Evolutionary conservation across 2,329 filamentous ascomycete genomes (phyloP), one percentile per base, ranked within the genome.

Genomic region (Apiospora hydei): DNA sequence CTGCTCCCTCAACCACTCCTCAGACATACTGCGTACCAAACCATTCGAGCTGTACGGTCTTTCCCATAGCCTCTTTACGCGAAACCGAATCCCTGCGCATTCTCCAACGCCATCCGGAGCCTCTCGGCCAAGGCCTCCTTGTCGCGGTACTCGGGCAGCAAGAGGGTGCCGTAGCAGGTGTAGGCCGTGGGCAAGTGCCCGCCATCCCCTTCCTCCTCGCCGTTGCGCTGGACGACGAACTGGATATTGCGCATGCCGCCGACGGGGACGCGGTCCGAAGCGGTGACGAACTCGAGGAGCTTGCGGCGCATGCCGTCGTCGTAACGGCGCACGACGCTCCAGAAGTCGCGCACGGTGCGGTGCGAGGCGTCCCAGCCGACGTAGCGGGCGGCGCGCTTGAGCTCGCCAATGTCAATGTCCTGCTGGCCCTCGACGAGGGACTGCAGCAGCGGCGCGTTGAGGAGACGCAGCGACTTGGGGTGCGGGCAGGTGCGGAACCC

Each of bases 261-360:
- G 0, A 98, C 93, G 0, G 96, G 96, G 1, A 98, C 89, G 2
- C 96, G 89, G 79, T 98, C 95, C 77, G 92, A 96, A 0, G 96
- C 96, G 18, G 96, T 99, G 43, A 99, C 95, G 78, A 99, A 99
- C 80, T 98, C 95, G 44, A 99, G 86, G 46, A 99, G 84, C 77
- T 90, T 90, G 70, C 91, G 89, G 82, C 92, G 92, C 86, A 95
- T 92, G 64, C 88, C 86, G 21, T 92, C 87, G 72, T 90, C 87
- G 78, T 89, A 96, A 47, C 80, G 82, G 75, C 88, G 88, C 0
- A 98, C 93, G 10, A 98, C 88, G 16, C 87, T 87, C 96, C 96
- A 99, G 80, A 99, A 98, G 76, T 93, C 90, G 34, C 86, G 84
- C 57, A 99, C 90, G 0, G 92, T 90, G 18, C 85, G 89, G 75